These are phyloP conservation scores for Gloeopeniophorella convolvens DNA, from an alignment of 768 basidiomycete species.

Conservation along the genomic window DNA sequence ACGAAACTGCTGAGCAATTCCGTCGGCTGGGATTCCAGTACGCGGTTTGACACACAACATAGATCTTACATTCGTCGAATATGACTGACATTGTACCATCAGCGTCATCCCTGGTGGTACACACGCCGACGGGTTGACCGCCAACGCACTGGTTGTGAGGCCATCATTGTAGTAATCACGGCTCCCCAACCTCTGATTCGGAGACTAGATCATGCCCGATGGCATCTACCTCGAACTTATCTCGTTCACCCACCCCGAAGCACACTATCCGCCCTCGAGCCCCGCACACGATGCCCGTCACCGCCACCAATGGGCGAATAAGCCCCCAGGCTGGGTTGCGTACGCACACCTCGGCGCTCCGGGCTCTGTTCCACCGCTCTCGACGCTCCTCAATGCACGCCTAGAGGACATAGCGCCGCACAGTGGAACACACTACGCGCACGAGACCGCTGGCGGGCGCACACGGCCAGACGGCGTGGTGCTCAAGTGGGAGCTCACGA, in stretches of 20 bases:
- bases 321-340: slow-evolving; percentile 60
- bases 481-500: slow-evolving; percentile 53
- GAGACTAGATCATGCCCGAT: slow-evolving; percentile 43
- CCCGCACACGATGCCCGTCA: slow-evolving; percentile 40
- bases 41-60: background rate
- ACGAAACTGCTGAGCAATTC: slow-evolving; percentile 45
- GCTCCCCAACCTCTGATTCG: background rate
- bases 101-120: slow-evolving; percentile 65
- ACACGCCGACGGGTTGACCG: slow-evolving; percentile 56
- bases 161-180: background rate
- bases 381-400: slow-evolving; percentile 49
- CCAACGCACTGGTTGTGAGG: slow-evolving; percentile 57
- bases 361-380: slow-evolving; percentile 34
- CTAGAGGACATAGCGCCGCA: slow-evolving; percentile 21
- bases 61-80: background rate
- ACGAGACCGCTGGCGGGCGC: slow-evolving; percentile 49
- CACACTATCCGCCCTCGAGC: slow-evolving; percentile 46
- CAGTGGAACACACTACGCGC: slow-evolving; percentile 37
- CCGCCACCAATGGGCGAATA: slow-evolving; percentile 46
- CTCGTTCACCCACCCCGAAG: slow-evolving; percentile 50
- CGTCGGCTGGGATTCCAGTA: slow-evolving; percentile 51
- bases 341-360: slow-evolving; percentile 53
- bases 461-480: slow-evolving; percentile 46
- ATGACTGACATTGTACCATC: background rate
- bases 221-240: slow-evolving; percentile 65